Conservation (phyloP, 2,329 filamentous ascomycete genomes). For the Monilinia laxa region DNA sequence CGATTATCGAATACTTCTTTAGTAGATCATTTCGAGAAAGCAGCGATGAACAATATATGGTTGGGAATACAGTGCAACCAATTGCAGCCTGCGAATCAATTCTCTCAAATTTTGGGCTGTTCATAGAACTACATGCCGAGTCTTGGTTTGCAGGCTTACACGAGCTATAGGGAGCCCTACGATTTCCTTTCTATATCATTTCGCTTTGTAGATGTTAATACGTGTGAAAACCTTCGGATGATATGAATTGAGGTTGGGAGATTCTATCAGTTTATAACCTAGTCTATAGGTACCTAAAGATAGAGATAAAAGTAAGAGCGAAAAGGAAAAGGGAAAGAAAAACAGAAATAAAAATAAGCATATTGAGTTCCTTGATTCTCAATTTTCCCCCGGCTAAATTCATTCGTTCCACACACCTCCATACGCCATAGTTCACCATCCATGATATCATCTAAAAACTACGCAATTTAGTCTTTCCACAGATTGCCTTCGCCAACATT, state of each 20-base stretch:
- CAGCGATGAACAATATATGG: too few relatives aligned
- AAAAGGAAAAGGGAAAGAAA: too few relatives aligned
- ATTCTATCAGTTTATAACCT: not conserved
- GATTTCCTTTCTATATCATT: too few relatives aligned
- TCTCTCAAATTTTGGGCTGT: too few relatives aligned
- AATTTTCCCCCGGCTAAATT: not conserved
- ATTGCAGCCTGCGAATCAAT: too few relatives aligned
- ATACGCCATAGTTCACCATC: not conserved
- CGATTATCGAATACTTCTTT: too few relatives aligned
- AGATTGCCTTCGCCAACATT: slow-evolving; percentile 49
- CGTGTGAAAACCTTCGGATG: not conserved
- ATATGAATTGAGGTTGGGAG: not conserved
- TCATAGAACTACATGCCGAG: too few relatives aligned
- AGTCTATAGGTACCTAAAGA: not conserved
- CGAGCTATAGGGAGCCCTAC: too few relatives aligned
- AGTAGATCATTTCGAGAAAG: too few relatives aligned
- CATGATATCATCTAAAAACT: slow-evolving; percentile 26
- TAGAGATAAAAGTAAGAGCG: not conserved
- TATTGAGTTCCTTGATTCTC: not conserved
- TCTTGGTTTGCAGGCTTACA: too few relatives aligned
- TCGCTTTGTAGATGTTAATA: not conserved
- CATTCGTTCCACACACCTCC: not conserved
- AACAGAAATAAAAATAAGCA: not conserved
- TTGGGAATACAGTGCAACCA: too few relatives aligned
- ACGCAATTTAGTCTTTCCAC: slow-evolving; percentile 44